A percentile compares a stretch with the other conserved stretches of the same genome.
Evolutionary conservation across 106 monocot species (phyloP).

Genomic region (Dendrobium chrysotoxum): DNA sequence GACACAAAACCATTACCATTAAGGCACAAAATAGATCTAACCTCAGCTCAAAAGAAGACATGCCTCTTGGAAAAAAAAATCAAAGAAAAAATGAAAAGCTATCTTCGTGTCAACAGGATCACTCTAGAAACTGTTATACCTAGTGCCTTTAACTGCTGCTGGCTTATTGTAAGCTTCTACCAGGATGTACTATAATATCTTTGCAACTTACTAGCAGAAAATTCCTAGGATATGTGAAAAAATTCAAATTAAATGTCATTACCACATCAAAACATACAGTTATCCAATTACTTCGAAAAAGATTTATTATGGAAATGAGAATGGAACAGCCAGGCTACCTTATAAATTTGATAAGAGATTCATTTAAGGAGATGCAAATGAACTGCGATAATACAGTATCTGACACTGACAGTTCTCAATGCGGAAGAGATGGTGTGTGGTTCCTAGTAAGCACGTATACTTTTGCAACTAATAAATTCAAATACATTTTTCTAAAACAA

Average conservation of each 20-base stretch:
- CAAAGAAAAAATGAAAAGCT: background rate
- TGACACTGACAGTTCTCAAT: too few relatives aligned
- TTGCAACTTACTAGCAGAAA: background rate
- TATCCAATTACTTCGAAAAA: background rate
- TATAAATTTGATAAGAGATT: background rate
- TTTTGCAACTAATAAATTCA: background rate
- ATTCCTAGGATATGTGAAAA: background rate
- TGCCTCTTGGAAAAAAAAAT: background rate
- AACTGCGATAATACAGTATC: too few relatives aligned
- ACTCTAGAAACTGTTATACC: background rate
- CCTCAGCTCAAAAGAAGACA: background rate
- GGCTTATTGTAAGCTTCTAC: background rate
- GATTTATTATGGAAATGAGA: background rate
- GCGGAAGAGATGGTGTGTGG: background rate
- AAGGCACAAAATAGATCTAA: background rate
- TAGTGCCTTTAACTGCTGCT: background rate
- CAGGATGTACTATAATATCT: background rate
- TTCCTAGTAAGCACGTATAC: background rate
- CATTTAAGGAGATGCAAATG: too few relatives aligned
- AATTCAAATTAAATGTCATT: background rate
- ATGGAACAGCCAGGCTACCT: background rate
- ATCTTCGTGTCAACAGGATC: background rate
- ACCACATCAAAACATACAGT: background rate
- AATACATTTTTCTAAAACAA: background rate
- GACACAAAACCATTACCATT: background rate